A percentile compares a stretch with the other conserved stretches of the same genome.
Conservation (phyloP, 2,329 filamentous ascomycete species). For the Periglandula ipomoeae region DNA sequence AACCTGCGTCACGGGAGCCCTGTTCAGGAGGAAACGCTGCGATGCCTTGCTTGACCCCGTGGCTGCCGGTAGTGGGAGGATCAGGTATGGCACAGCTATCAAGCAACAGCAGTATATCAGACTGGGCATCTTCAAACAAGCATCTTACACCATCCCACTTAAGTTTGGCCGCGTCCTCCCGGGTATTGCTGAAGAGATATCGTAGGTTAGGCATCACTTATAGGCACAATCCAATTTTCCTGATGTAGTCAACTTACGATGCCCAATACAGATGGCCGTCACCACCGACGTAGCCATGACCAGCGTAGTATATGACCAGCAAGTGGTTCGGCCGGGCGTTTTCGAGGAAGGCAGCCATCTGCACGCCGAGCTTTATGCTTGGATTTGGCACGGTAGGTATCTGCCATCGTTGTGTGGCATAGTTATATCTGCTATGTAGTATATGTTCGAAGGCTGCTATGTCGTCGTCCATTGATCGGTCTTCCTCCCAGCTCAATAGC, state of each 20-base stretch:
- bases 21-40: constrained; percentile 49
- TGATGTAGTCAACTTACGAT: constrained; percentile 39
- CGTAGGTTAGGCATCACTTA: constrained; percentile 23
- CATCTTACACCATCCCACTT: constrained; percentile 56
- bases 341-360: constrained; percentile 51
- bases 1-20: constrained; percentile 30
- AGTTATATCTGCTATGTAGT: constrained; percentile 52
- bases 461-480: constrained; percentile 43
- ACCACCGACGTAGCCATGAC: constrained; percentile 47
- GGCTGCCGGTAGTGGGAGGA: constrained; percentile 37
- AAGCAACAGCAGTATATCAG: constrained; percentile 53
- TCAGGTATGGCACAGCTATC: constrained; percentile 53
- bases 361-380: constrained; percentile 51
- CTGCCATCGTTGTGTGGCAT: constrained; percentile 49
- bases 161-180: constrained; percentile 49
- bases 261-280: constrained; percentile 59
- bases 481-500: constrained; percentile 54
- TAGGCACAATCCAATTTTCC: background rate
- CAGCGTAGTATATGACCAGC: constrained; percentile 56
- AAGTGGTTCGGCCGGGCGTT: constrained; percentile 48
- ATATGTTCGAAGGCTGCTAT: constrained; percentile 46
- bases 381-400: constrained; percentile 52
- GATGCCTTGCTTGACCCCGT: constrained; percentile 53
- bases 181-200: constrained; percentile 37
- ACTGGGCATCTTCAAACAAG: constrained; percentile 52